Evolutionary conservation across 1,284 basidiomycete genomes (phyloP).

Genomic region (Trametes sp.): DNA sequence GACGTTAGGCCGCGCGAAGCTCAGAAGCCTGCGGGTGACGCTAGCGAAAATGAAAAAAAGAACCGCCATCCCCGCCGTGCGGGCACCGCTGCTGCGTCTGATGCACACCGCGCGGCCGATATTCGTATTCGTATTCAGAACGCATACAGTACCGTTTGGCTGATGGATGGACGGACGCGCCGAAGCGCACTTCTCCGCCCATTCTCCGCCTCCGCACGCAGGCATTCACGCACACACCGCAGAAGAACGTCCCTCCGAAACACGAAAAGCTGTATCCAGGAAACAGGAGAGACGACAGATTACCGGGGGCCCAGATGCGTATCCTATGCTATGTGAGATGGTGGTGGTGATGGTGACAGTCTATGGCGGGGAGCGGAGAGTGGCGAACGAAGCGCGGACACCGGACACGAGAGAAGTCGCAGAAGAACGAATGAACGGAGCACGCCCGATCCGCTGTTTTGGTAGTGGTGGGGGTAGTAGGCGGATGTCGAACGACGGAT

Average conservation of each 20-base stretch:
- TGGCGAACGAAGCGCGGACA: neutral
- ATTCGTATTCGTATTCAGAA: neutral
- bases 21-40: too few relatives aligned
- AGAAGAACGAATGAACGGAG: constrained; percentile 6
- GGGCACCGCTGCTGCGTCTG: too few relatives aligned
- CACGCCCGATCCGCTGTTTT: constrained; percentile 1
- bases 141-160: neutral
- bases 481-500: neutral
- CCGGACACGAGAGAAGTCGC: neutral
- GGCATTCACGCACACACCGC: too few relatives aligned
- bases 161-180: too few relatives aligned
- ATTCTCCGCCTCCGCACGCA: neutral
- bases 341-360: constrained; percentile 12
- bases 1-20: too few relatives aligned
- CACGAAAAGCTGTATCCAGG: constrained; percentile 2
- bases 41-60: constrained; percentile 12
- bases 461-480: neutral
- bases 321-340: constrained; percentile 17
- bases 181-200: neutral
- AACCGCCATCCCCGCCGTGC: neutral
- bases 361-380: constrained; percentile 16
- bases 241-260: neutral
- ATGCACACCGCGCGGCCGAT: too few relatives aligned
- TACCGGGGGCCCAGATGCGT: constrained; percentile 23
- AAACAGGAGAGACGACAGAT: neutral